Evolutionary conservation across 306 rosid genomes (phyloP).

Genomic region (Begonia peltatifolia): DNA sequence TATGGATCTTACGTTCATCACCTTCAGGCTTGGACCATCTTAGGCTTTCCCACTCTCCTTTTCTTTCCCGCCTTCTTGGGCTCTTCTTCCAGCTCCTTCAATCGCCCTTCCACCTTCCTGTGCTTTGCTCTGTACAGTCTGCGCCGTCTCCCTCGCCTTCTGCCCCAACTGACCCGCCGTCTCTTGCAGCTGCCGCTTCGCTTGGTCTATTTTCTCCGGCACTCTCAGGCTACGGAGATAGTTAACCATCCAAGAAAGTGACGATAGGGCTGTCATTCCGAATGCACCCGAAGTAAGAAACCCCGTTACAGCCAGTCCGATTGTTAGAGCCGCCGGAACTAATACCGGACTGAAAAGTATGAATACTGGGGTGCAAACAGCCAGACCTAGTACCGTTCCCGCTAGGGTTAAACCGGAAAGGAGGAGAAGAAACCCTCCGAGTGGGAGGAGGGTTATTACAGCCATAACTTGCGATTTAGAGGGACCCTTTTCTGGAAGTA

Average conservation of each 20-base stretch:
- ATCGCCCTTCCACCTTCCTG: conserved; percentile 5
- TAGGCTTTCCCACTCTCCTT: not conserved
- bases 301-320: conserved; percentile 24
- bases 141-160: conserved; percentile 6
- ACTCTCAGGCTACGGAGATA: conserved; percentile 13
- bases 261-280: conserved; percentile 33
- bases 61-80: not conserved
- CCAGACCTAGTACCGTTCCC: conserved; percentile 22
- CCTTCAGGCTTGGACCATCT: not conserved
- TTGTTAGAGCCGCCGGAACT: conserved; percentile 20
- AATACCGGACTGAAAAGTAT: conserved; percentile 37
- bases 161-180: conserved; percentile 7
- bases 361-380: conserved; percentile 23
- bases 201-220: conserved; percentile 12
- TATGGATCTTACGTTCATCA: too few species aligned
- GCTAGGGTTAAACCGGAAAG: conserved; percentile 25
- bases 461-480: conserved; percentile 16
- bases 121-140: conserved; percentile 4
- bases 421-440: conserved; percentile 27
- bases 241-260: conserved; percentile 31
- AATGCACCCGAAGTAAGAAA: conserved; percentile 32
- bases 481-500: conserved; percentile 3
- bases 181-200: conserved; percentile 14
- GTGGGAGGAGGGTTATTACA: conserved; percentile 21
- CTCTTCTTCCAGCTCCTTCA: not conserved